Conservation (phyloP, 495 filamentous ascomycete genomes). For the Penicillium maclennaniae region DNA sequence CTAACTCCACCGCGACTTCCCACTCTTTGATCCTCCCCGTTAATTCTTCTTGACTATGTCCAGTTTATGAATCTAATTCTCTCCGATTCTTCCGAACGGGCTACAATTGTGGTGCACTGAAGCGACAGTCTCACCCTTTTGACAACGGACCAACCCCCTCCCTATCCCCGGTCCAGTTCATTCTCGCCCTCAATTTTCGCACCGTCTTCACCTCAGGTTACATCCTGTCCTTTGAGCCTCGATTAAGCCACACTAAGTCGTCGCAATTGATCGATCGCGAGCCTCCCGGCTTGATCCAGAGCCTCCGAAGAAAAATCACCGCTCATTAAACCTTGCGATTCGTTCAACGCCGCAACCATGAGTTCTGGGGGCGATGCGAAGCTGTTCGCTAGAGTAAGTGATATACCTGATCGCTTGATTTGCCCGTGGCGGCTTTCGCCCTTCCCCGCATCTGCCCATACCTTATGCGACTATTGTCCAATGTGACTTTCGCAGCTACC, state of each 20-base stretch:
- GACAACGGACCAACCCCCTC: constrained; percentile 8
- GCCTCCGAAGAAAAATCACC: constrained; percentile 8
- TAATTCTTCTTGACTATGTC: constrained; percentile 10
- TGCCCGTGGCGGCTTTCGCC: constrained; percentile 7
- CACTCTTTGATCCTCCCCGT: neutral
- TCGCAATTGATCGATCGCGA: constrained; percentile 16
- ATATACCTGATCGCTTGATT: constrained; percentile 18
- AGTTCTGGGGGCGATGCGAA: constrained; percentile 93
- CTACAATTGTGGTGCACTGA: constrained; percentile 18
- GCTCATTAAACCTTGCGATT: constrained; percentile 14
- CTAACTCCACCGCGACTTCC: constrained; percentile 8
- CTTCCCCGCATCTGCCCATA: constrained; percentile 22
- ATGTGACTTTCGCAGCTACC: constrained; percentile 3
- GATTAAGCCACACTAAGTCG: neutral
- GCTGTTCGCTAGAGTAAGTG: constrained; percentile 96
- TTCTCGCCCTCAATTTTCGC: constrained; percentile 2
- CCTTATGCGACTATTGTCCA: constrained; percentile 6
- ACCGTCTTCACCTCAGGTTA: neutral
- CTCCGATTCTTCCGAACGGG: constrained; percentile 16
- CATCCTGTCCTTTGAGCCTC: neutral
- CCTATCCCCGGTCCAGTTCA: constrained; percentile 2
- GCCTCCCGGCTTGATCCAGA: constrained; percentile 5
- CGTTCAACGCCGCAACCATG: constrained; percentile 45
- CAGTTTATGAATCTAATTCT: constrained; percentile 13
- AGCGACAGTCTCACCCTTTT: constrained; percentile 19